Conservation (phyloP, 306 rosid species). For the Arachis hypogaea region DNA sequence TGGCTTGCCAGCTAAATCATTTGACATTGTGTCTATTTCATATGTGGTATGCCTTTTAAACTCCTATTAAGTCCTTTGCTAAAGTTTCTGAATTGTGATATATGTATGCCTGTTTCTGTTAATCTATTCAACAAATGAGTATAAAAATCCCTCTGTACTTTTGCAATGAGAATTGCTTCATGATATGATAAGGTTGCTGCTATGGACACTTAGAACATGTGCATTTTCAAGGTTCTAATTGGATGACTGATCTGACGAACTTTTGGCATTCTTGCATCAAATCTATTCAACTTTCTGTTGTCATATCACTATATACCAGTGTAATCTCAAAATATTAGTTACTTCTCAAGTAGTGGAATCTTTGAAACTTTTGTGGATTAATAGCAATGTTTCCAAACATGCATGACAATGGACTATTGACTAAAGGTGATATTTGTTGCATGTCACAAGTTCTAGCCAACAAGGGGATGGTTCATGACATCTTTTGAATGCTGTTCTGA, state of each 20-base stretch:
- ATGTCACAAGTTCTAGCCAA: background rate
- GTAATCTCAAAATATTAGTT: background rate
- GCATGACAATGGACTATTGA: background rate
- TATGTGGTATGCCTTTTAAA: constrained; percentile 50
- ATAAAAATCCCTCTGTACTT: background rate
- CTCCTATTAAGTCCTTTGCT: constrained; percentile 2
- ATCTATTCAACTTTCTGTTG: background rate
- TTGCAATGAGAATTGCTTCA: constrained; percentile 3
- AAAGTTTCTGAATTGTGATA: constrained; percentile 4
- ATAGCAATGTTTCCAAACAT: background rate
- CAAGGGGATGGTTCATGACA: constrained; percentile 7
- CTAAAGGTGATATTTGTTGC: constrained; percentile 18
- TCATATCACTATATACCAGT: background rate
- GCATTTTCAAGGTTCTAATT: background rate
- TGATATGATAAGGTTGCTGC: constrained; percentile 1
- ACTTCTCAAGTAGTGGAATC: constrained; percentile 11
- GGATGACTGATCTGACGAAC: constrained; percentile 14
- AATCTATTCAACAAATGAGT: constrained; percentile 1
- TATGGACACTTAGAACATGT: background rate
- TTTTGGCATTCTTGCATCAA: constrained; percentile 19
- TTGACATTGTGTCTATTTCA: constrained; percentile 60
- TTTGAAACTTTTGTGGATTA: background rate
- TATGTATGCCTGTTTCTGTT: background rate
- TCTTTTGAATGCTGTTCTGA: too few species aligned
- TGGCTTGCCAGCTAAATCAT: constrained; percentile 60